Evolutionary conservation across 169 alveolate species (phyloP), one percentile per base, ranked within the genome.

Genomic region (Pseudocohnilembus persalinus): DNA sequence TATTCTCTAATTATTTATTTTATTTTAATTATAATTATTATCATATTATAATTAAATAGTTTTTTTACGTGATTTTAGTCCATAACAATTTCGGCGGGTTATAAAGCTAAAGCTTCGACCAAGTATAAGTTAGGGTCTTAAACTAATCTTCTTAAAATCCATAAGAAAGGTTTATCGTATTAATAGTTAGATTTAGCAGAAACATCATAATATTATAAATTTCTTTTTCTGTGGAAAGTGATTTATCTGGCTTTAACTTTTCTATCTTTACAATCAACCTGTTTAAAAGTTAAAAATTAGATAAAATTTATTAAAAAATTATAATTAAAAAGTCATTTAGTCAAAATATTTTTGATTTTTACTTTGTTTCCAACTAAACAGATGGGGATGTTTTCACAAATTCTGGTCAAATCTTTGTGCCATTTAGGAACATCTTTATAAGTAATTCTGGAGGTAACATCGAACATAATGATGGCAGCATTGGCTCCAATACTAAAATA

Each of bases 381-480:
- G 89, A 99, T 98, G 77, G 99, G 99, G 84, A 99, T 97, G 92
- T 98, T 97, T 94, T 98, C 99, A 89, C 99, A 99, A 65, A 99
- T 99, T 75, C 99, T 96, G 86, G 98, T 99, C 90, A 99, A 96
- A 92, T 99, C 99, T 87, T 99, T 96, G 95, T 98, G 98, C 99
- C 99, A 99, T 91, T 98, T 98, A 35, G 99, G 99, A 25, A 98
- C 99, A 94, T 98, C 98, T 94, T 99, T 99, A 95, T 99, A 99
- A 29, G 99, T 98, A 92, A 99, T 98, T 82, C 99, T 98, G 77
- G 99, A 96, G 29, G 99, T 97, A 77, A 98, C 99, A 91, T 99
- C 99, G 91, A 99, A 99, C 99, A 99, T 99, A 93, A 99, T 98
- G 94, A 99, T 98, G 63, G 99, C 99, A 89, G 99, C 98, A 84